Conservation (phyloP, 2,329 filamentous ascomycete genomes). For the Calonectria henricotiae region DNA sequence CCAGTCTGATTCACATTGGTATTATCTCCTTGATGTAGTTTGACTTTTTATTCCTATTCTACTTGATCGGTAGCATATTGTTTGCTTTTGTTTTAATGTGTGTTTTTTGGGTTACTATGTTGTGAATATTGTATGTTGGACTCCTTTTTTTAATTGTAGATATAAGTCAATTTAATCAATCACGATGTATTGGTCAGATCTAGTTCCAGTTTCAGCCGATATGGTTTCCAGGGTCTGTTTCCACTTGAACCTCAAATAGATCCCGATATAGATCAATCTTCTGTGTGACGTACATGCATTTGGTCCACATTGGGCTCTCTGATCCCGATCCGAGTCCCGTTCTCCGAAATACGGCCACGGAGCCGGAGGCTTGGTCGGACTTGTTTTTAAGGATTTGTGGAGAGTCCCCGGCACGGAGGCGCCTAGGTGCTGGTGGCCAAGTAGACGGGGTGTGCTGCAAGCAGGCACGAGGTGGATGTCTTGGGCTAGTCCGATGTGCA, state of each 20-base stretch:
- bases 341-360: constrained; percentile 41
- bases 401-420: constrained; percentile 21
- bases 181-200: background rate
- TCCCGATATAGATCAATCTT: constrained; percentile 37
- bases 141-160: background rate
- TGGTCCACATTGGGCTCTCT: constrained; percentile 48
- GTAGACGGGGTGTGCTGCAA: background rate
- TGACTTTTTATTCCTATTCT: too few species aligned
- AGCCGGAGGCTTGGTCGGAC: constrained; percentile 35
- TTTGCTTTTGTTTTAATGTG: background rate
- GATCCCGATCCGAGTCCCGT: constrained; percentile 38
- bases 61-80: background rate
- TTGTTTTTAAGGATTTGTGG: constrained; percentile 22
- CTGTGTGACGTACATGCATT: constrained; percentile 46
- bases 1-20: too few species aligned
- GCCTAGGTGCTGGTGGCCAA: background rate
- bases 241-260: constrained; percentile 10
- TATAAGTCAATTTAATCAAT: background rate
- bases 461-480: background rate
- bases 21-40: too few species aligned
- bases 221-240: constrained; percentile 6
- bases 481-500: too few species aligned
- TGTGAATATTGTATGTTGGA: too few species aligned
- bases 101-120: background rate
- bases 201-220: background rate